Conservation (phyloP, 805 yeast genomes). For the Nakazawaea ishiwadae region DNA sequence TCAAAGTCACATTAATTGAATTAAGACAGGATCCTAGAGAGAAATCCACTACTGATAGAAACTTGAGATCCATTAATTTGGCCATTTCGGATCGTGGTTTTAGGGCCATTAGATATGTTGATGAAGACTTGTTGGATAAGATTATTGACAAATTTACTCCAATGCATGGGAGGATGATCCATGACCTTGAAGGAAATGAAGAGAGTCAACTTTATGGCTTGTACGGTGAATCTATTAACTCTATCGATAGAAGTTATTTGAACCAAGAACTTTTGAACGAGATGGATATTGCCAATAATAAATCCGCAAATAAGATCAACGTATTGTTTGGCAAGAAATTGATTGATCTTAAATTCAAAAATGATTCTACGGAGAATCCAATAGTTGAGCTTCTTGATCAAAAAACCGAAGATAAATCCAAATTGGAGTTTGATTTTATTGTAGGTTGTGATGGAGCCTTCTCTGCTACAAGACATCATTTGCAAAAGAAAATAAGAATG, state of each 20-base stretch:
- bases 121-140: constrained; percentile 48
- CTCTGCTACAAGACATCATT: constrained; percentile 64
- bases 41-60: constrained; percentile 26
- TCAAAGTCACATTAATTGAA: constrained; percentile 68
- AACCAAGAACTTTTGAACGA: constrained; percentile 66
- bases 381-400: constrained; percentile 11
- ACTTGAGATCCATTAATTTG: constrained; percentile 70
- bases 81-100: constrained; percentile 89
- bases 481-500: constrained; percentile 66
- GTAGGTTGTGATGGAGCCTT: constrained; percentile 87
- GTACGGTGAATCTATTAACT: constrained; percentile 78
- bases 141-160: constrained; percentile 67
- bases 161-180: constrained; percentile 89
- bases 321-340: constrained; percentile 57
- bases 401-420: neutral
- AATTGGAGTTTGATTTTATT: constrained; percentile 45
- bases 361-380: constrained; percentile 11
- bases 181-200: constrained; percentile 57
- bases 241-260: constrained; percentile 72
- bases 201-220: constrained; percentile 74
- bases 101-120: constrained; percentile 59
- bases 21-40: constrained; percentile 62
- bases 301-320: constrained; percentile 24
- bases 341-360: constrained; percentile 31
- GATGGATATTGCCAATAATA: constrained; percentile 38